Base-by-base conservation (phyloP, 2,329 filamentous ascomycete genomes). In the Zalaria sp. region DNA sequence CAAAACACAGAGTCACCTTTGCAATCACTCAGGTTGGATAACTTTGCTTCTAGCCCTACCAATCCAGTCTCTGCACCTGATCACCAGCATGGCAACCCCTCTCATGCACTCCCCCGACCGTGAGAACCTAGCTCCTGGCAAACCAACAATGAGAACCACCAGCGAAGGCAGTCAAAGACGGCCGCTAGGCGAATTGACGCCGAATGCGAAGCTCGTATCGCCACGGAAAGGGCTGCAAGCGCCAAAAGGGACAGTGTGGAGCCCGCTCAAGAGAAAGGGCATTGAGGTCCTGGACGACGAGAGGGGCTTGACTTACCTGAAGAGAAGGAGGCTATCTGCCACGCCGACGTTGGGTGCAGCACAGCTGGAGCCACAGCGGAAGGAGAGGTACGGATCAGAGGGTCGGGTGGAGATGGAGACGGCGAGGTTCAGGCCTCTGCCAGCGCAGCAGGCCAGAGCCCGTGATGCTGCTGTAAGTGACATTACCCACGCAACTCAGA, bases 301-400 rank as follows among this genome's bases (percentile, higher is more conserved):
- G 6, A 47, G 51, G 27, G 57, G 57, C 32, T 52, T 60, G 46
- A 56, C 41, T 27, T 60, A 60, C 43, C 46, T 60, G 31, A 59
- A 59, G 51, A 51, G 47, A 42, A 47, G 57, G 34, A 49, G 49
- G 27, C 43, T 48, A 8, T 46, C 42, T 10, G 41, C 38, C 37
- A 37, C 31, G 32, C 37, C 38, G 25, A 35, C 36, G n/a, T 6
- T 25, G 26, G 42, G 25, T 27, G 11, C 40, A 28, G 25, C 27
- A 8, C 25, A 6, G 9, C 18, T 34, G 18, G 8, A 7, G 11
- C 26, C 7, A 38, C 11, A 38, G 18, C 36, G 25, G 7, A 26
- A 38, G 8, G 7, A 7, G 5, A 11, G n/a, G 10, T 9, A 38
- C 27, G 37, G 29, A 38, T 36, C 25, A 8, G 4, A 11, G 35